Evolutionary conservation across 1,139 yeast genomes (phyloP), one percentile per base, ranked within the genome.

Genomic region (Nakaseomyces nivariensis): DNA sequence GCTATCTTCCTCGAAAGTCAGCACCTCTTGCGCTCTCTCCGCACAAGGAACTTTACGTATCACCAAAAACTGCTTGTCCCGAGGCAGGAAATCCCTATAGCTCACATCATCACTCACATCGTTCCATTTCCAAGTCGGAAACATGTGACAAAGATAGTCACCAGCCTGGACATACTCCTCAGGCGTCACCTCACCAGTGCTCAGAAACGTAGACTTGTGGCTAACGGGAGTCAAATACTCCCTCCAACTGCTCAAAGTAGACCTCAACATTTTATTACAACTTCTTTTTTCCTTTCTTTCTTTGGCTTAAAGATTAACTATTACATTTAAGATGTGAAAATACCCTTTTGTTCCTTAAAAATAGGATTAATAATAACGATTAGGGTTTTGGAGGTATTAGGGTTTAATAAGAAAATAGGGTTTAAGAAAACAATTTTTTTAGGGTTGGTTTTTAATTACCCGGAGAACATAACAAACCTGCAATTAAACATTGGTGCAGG

Each of bases 111-210:
- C 72, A 58, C 76, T 77, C 5, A 72, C 68, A 9, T 76, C 72
- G 51, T 63, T 66, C 98, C 99, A 92, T 56, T 82, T 79, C 98
- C 99, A 92, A 0, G 97, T 94, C 1, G 98, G 97, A 67, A 94
- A 92, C 72, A 86, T 86, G 67, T 80, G 81, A 37, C 83, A 92
- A 53, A 92, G 71, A 64, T 86, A 89, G 62, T 90, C 96, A n/a
- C 97, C 97, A 5, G 97, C 96, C 50, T 72, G 74, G 8, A 88
- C 89, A 68, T 89, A 90, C 66, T 90, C 97, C 52, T 86, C 95
- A 3, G 97, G 97, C 1, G 96, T 85, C 50, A 92, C 82, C 66
- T 90, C 94, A 3, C 98, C 98, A 0, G 96, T 86, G 47, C 76
- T 70, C 50, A 80, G 74, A 69, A 89, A 92, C 42, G 92, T 87